These are phyloP conservation scores for Leishmania aethiopica DNA, from an alignment of 208 protist species.

Conservation along the genomic window DNA sequence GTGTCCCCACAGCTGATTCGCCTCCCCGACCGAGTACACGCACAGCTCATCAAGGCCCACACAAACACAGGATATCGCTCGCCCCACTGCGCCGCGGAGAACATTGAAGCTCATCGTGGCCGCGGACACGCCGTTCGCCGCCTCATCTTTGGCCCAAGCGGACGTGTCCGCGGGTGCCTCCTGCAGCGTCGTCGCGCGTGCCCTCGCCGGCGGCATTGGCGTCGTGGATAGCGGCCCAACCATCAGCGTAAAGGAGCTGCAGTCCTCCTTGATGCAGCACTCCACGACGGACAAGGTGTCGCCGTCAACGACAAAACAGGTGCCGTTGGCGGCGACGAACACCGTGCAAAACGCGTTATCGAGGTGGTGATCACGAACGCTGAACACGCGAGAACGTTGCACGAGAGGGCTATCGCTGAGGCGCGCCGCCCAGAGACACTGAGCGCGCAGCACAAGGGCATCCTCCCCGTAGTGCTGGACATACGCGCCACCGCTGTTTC, in stretches of 20 bases:
- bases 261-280: conserved; percentile 70
- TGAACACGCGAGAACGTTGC: conserved; percentile 56
- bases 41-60: conserved; percentile 77
- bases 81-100: conserved; percentile 18
- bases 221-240: conserved; percentile 33
- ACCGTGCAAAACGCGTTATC: conserved; percentile 59
- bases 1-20: conserved; percentile 27
- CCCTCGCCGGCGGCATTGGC: not conserved
- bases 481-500: not conserved
- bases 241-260: conserved; percentile 78
- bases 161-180: not conserved
- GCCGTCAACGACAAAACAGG: conserved; percentile 62
- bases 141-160: not conserved
- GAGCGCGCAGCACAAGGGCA: conserved; percentile 39
- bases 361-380: conserved; percentile 26
- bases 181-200: not conserved
- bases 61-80: conserved; percentile 62
- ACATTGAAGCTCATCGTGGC: conserved; percentile 5
- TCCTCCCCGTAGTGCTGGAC: conserved; percentile 5
- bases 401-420: conserved; percentile 56
- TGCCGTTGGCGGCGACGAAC: conserved; percentile 68
- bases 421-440: conserved; percentile 46
- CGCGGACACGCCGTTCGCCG: not conserved
- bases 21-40: conserved; percentile 67
- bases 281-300: conserved; percentile 45